These are phyloP conservation scores for Penicillium glabrum DNA, from an alignment of 2,329 filamentous ascomycete species.

Conservation along the genomic window DNA sequence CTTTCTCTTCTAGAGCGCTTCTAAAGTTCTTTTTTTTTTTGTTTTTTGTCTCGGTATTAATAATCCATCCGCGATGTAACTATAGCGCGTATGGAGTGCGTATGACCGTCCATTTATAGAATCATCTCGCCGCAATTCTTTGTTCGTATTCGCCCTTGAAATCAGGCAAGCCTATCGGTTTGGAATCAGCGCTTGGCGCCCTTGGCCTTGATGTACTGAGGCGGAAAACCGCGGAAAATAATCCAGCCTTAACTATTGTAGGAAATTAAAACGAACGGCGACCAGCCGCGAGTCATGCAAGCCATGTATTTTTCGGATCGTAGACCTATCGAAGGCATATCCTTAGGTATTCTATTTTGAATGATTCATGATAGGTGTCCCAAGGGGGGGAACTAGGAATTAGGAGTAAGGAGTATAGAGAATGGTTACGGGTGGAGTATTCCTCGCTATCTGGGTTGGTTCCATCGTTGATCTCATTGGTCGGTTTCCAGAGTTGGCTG, in stretches of 20 bases:
- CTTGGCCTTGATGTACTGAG: background rate
- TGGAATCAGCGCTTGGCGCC: background rate
- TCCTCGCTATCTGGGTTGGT: background rate
- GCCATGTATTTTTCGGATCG: constrained; percentile 9
- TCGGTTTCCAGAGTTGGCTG: background rate
- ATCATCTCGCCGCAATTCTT: background rate
- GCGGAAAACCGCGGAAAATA: background rate
- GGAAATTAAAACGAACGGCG: background rate
- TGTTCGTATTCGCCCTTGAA: background rate
- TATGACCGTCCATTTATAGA: background rate
- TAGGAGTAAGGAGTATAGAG: background rate
- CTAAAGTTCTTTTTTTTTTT: too few relatives aligned
- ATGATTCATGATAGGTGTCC: too few relatives aligned
- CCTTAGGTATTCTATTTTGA: too few relatives aligned
- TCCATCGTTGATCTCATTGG: background rate
- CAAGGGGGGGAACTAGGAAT: background rate
- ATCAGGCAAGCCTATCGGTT: background rate
- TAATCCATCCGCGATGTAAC: too few relatives aligned
- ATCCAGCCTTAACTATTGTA: background rate
- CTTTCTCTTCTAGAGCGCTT: too few relatives aligned
- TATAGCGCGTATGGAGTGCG: too few relatives aligned
- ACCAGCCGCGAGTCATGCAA: constrained; percentile 21
- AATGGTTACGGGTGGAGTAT: background rate
- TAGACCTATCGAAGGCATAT: too few relatives aligned
- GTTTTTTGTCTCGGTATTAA: too few relatives aligned